Evolutionary conservation across 1,284 basidiomycete species (phyloP).

Genomic region (Tilletia horrida): DNA sequence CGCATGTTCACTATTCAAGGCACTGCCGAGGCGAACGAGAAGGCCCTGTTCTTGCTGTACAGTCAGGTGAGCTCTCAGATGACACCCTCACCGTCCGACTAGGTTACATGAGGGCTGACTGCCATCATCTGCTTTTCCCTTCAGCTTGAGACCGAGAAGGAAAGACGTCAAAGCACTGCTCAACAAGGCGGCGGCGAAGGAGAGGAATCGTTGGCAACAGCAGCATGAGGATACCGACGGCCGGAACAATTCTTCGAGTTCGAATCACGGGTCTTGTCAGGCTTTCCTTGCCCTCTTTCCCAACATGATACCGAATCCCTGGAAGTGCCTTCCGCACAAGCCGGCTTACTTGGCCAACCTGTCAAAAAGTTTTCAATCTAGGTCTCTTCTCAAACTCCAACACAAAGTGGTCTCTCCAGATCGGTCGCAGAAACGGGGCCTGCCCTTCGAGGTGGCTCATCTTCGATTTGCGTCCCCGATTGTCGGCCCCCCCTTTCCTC

Average conservation of each 20-base stretch:
- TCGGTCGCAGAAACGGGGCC: background rate
- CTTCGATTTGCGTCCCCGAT: no score
- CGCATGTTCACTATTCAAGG: conserved; percentile 99
- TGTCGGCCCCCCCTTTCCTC: no score
- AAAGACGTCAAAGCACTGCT: conserved; percentile 38
- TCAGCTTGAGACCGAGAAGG: conserved; percentile 49
- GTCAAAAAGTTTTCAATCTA: conserved; percentile 1
- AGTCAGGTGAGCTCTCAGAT: conserved; percentile 63
- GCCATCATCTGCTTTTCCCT: background rate
- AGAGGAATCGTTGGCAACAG: conserved; percentile 20
- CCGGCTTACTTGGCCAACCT: background rate
- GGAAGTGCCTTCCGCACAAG: no score
- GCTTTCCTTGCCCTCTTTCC: background rate
- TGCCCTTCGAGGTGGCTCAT: no score
- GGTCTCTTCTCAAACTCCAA: conserved; percentile 4
- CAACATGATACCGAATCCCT: background rate
- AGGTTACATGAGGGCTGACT: background rate
- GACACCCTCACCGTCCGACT: background rate
- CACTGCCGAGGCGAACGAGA: conserved; percentile 67
- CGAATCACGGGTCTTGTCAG: background rate
- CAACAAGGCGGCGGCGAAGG: conserved; percentile 26
- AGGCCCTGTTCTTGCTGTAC: conserved; percentile 88
- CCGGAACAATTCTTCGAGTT: background rate
- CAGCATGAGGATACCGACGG: background rate
- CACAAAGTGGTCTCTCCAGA: background rate